These are phyloP conservation scores for Exserohilum turcica DNA, from an alignment of 2,329 filamentous ascomycete species.

Conservation along the genomic window DNA sequence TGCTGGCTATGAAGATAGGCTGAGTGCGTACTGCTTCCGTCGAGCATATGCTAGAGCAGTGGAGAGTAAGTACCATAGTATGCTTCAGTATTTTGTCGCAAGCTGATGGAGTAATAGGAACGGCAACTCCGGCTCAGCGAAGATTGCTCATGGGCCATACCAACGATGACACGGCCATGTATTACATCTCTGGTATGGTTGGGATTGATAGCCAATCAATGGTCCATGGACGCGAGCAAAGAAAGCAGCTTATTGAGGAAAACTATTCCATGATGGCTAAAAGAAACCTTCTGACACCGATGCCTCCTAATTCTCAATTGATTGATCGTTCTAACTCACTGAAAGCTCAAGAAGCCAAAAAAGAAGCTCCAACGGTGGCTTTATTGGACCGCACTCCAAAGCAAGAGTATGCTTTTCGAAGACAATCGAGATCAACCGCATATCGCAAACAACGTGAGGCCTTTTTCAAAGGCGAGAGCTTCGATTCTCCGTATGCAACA, in stretches of 20 bases:
- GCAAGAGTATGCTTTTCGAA: conserved; percentile 7
- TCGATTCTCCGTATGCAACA: not conserved
- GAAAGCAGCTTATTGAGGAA: not conserved
- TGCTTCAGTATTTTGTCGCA: not conserved
- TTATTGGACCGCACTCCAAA: conserved; percentile 1
- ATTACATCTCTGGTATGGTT: conserved; percentile 3
- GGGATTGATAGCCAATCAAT: conserved; percentile 2
- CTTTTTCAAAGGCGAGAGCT: not conserved
- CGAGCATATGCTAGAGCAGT: conserved; percentile 4
- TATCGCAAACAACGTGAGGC: conserved; percentile 5
- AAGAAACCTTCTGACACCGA: conserved; percentile 1
- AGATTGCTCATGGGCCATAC: conserved; percentile 1
- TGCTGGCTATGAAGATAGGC: conserved; percentile 8
- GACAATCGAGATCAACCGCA: conserved; percentile 2
- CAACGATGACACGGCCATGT: not conserved
- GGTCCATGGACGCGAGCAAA: not conserved
- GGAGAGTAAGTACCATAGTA: conserved; percentile 2
- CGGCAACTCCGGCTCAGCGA: not conserved
- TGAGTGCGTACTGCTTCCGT: conserved; percentile 13
- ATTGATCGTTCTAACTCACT: not conserved
- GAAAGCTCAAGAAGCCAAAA: not conserved
- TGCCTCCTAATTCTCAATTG: conserved; percentile 5
- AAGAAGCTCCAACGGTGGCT: not conserved
- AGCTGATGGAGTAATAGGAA: not conserved
- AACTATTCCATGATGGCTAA: conserved; percentile 9